Evolutionary conservation across 2,329 filamentous ascomycete genomes (phyloP).

Genomic region (Penicillium janthinellum): DNA sequence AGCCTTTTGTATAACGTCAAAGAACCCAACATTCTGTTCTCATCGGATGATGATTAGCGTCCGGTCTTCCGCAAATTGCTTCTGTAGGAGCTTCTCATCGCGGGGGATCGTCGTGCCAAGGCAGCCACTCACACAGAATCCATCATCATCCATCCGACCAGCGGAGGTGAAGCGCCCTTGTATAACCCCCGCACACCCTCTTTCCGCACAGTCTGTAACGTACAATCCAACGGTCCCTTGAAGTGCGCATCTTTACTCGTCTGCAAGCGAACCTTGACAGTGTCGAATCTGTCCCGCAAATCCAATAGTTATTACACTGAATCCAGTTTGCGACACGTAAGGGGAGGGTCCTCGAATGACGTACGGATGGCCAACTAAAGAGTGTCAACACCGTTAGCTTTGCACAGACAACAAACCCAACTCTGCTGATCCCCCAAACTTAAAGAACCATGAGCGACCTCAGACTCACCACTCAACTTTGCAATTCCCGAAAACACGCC

Average conservation of each 20-base stretch:
- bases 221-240: conserved; percentile 80
- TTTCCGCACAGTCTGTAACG: conserved; percentile 78
- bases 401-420: background rate
- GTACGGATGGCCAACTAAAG: conserved; percentile 61
- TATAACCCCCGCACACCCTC: conserved; percentile 86
- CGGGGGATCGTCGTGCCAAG: background rate
- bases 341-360: conserved; percentile 19
- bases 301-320: background rate
- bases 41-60: background rate
- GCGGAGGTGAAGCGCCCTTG: conserved; percentile 88
- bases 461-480: conserved; percentile 73
- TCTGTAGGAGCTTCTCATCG: background rate
- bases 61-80: background rate
- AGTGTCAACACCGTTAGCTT: background rate
- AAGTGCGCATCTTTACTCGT: conserved; percentile 79
- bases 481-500: conserved; percentile 94
- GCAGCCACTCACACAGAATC: conserved; percentile 63
- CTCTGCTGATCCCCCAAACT: background rate
- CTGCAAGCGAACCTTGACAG: conserved; percentile 93
- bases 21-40: conserved; percentile 76
- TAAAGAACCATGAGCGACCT: background rate
- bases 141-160: conserved; percentile 99
- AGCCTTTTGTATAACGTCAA: conserved; percentile 86
- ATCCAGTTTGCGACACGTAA: background rate
- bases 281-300: conserved; percentile 72